phyloP scores from a whole-genome alignment of 1,284 basidiomycete genomes.

The Austroboletus novae-zelandiae region DNA sequence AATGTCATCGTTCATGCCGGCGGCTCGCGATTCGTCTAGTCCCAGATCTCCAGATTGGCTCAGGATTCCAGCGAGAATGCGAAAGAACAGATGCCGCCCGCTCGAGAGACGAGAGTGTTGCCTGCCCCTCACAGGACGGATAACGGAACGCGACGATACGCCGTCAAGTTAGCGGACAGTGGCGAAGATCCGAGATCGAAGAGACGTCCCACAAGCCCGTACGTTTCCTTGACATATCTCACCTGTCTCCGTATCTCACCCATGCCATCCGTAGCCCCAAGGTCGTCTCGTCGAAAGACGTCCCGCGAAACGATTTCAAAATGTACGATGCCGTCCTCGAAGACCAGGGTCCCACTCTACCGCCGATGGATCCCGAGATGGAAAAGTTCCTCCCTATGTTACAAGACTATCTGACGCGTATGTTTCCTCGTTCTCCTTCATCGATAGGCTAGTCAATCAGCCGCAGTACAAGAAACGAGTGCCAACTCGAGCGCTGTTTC shows the following conservation, averaged over 20 bases:
- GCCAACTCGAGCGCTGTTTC: neutral
- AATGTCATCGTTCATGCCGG: neutral
- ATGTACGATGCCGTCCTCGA: constrained; percentile 70
- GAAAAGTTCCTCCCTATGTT: constrained; percentile 72
- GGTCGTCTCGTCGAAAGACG: constrained; percentile 51
- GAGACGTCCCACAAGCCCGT: constrained; percentile 32
- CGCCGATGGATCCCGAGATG: constrained; percentile 55
- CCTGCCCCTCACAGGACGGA: constrained; percentile 14
- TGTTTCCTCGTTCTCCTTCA: constrained; percentile 12
- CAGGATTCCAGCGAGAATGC: constrained; percentile 28
- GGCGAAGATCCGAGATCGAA: constrained; percentile 1
- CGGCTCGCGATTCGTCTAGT: constrained; percentile 33
- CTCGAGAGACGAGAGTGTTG: constrained; percentile 22
- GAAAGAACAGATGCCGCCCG: constrained; percentile 9
- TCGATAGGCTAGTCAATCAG: constrained; percentile 3
- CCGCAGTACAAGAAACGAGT: constrained; percentile 24
- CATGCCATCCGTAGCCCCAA: constrained; percentile 45
- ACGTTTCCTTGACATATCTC: constrained; percentile 3
- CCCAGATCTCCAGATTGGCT: constrained; percentile 48
- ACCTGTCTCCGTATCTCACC: neutral
- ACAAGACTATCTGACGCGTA: constrained; percentile 67
- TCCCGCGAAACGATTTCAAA: constrained; percentile 47
- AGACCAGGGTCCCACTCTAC: constrained; percentile 30
- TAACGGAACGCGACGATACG: constrained; percentile 25
- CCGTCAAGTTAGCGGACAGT: constrained; percentile 16